phyloP scores from a whole-genome alignment of 2,329 filamentous ascomycete genomes.

The Ascochyta fabae region DNA sequence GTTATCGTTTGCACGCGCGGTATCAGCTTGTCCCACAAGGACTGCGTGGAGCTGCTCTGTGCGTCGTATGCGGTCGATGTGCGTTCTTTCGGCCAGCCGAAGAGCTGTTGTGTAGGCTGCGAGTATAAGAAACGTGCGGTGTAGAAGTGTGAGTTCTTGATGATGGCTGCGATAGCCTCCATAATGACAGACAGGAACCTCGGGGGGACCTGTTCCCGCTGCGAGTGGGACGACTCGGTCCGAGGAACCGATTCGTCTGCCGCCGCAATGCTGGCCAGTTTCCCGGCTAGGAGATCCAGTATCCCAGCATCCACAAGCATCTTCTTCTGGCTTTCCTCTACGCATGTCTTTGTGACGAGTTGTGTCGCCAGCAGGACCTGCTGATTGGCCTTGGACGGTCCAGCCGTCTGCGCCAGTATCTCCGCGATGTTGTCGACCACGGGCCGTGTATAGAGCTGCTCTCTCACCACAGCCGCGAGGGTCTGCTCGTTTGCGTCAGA shows the following conservation, averaged over 20 bases:
- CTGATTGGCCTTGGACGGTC: conserved; percentile 61
- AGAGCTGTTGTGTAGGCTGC: conserved; percentile 45
- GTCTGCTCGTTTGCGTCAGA: conserved; percentile 57
- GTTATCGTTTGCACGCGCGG: conserved; percentile 49
- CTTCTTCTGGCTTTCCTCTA: conserved; percentile 72
- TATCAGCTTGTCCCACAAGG: conserved; percentile 45
- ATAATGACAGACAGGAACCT: conserved; percentile 73
- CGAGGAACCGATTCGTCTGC: conserved; percentile 31
- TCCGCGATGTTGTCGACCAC: conserved; percentile 68
- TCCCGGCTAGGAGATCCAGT: conserved; percentile 77
- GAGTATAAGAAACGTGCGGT: conserved; percentile 66
- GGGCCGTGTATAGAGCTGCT: conserved; percentile 65
- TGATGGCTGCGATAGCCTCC: conserved; percentile 76
- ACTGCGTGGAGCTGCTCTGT: conserved; percentile 21
- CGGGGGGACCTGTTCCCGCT: conserved; percentile 46
- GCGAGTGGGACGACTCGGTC: conserved; percentile 24
- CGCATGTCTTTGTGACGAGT: conserved; percentile 68
- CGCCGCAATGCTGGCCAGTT: conserved; percentile 60
- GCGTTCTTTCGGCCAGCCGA: conserved; percentile 39
- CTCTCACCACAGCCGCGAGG: conserved; percentile 41
- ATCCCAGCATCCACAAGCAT: conserved; percentile 75
- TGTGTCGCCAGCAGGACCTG: conserved; percentile 67
- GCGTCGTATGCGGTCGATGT: conserved; percentile 27
- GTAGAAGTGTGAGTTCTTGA: conserved; percentile 79
- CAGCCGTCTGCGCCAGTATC: conserved; percentile 68